Base-by-base conservation (phyloP, 805 yeast genomes). In the Wickerhamiella dianesei region DNA sequence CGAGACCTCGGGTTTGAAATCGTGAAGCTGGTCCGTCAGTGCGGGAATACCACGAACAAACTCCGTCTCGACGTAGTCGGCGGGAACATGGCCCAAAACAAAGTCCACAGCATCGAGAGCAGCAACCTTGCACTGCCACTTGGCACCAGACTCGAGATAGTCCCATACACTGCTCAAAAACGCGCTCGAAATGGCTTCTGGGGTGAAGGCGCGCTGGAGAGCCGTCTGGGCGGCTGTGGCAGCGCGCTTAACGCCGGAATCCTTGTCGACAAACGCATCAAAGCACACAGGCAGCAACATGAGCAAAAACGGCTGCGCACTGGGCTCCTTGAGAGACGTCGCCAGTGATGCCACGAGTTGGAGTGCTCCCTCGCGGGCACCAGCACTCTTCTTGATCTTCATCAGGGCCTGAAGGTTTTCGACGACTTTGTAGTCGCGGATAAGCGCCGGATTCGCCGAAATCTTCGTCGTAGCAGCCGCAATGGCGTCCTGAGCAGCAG, bases 1-100 rank as follows among this genome's bases (percentile, higher is more conserved):
- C 21, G 96, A 87, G 48, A 92, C 73, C 67, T 89, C 98, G 2
- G 96, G 96, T 70, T 89, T 89, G 75, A 92, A 86, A 64, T 89
- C 98, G 48, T 94, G 89, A 53, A 95, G 77, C 68, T 80, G 75
- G 65, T 85, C 94, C 32, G 95, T 85, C 58, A 89, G 72, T 8
- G 82, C 74, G 36, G 98, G 97, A 32, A 89, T 77, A 3, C 85
- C 75, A 47, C 74, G 75, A 50, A 79, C 78, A 64, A 89, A 89
- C 56, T 80, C 78, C 60, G 80, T 63, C 66, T 89, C 96, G 55
- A 89, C 70, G 57, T 84, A 72, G 67, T 92, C 97, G 37, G 81
- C 76, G 48, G 96, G 92, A 40, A 82, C 78, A 44, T 82, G 86
- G 51, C 76, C 85, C 50, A 82, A 72, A 47, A 88, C 72, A 60